These are phyloP conservation scores for Leishmania guyanensis DNA, from an alignment of 208 protist species.

Conservation along the genomic window DNA sequence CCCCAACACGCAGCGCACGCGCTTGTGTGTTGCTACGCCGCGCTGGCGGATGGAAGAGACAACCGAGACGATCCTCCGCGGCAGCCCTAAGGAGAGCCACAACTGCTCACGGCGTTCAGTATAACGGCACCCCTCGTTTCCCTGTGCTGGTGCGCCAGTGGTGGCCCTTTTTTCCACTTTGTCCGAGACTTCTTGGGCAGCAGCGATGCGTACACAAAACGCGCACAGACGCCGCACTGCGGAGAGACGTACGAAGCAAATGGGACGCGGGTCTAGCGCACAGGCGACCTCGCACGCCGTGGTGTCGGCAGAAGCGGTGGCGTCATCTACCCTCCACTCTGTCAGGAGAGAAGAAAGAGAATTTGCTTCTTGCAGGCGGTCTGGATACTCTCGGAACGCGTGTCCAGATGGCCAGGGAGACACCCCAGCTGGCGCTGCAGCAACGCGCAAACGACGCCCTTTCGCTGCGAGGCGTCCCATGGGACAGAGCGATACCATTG, in stretches of 20 bases:
- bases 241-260: neutral
- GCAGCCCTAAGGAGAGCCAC: neutral
- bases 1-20: neutral
- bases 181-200: neutral
- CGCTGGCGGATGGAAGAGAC: neutral
- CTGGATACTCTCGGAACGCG: slow-evolving; percentile 6
- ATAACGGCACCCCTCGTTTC: neutral
- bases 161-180: neutral
- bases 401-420: slow-evolving; percentile 9
- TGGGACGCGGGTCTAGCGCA: neutral
- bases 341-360: slow-evolving; percentile 41
- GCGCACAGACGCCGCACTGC: too few relatives aligned
- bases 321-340: neutral
- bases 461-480: slow-evolving; percentile 33
- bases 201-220: neutral
- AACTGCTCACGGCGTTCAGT: neutral
- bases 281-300: neutral
- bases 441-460: slow-evolving; percentile 42
- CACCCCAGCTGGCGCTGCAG: slow-evolving; percentile 45
- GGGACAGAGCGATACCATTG: slow-evolving; percentile 37
- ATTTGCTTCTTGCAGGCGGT: slow-evolving; percentile 52
- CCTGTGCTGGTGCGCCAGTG: neutral
- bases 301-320: neutral
- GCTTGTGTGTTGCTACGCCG: neutral
- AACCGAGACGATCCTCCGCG: neutral